Evolutionary conservation across 2,329 filamentous ascomycete genomes (phyloP), one percentile per base, ranked within the genome.

Genomic region (Colletotrichum nymphaeae): DNA sequence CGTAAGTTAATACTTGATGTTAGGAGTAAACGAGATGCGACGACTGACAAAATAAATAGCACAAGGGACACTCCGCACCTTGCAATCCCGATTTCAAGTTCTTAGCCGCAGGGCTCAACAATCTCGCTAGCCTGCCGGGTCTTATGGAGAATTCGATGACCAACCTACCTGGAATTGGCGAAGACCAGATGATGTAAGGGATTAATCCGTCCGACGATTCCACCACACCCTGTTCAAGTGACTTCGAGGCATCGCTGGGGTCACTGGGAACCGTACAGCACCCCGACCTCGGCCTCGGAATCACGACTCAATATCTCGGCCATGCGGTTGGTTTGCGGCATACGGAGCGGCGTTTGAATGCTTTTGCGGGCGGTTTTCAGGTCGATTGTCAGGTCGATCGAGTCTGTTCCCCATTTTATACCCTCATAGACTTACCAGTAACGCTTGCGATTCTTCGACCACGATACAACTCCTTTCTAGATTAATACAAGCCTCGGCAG

Each of bases 21-120:
- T 30, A 35, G 24, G 4, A 5, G n/a, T n/a, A 14, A 37, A 9
- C 6, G 30, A 30, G 26, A 53, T 35, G 6, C 11, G 14, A 19
- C 35, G 63, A 24, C 63, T 66, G 14, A 66, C 65, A 52, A 32
- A 65, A 64, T 30, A 11, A 74, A 77, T 74, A 92, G 90, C 90
- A 92, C 85, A 94, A 94, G 83, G 91, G 92, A 75, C 93, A 98
- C 82, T 97, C 95, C 14, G 93, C 95, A 28, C 93, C 93, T 66
- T 98, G 95, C 86, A 97, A 97, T 79, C 95, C 95, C 0, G 95
- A 98, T 74, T 90, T 90, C 69, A 86, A 89, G 76, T 84, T 84
- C 55, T 77, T 84, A 49, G 84, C 86, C 42, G 86, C 86, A 9
- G 86, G 85, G 22, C 81, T 88, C 72, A 84, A 78, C 66, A 78